Evolutionary conservation across 2,329 filamentous ascomycete genomes (phyloP).

Genomic region (Exophiala viscosa): DNA sequence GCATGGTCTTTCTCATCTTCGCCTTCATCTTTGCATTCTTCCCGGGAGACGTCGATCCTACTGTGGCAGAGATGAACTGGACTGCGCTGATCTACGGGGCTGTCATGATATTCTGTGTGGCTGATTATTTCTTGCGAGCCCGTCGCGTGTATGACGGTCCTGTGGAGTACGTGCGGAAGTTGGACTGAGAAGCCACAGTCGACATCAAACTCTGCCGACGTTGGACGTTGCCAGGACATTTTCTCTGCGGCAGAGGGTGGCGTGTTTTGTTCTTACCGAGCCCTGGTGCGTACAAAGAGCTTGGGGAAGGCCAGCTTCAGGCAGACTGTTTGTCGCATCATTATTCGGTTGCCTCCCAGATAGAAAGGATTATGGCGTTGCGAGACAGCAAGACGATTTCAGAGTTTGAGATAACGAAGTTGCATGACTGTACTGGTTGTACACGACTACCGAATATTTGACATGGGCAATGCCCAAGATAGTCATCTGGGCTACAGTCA

Average conservation of each 20-base stretch:
- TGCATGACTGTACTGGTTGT: no score
- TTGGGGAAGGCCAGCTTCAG: no score
- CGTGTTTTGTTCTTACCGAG: no score
- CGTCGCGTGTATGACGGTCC: constrained; percentile 32
- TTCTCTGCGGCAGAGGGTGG: not conserved
- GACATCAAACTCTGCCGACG: not conserved
- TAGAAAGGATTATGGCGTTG: no score
- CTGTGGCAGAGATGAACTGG: constrained; percentile 32
- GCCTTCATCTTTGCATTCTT: constrained; percentile 32
- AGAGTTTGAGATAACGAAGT: no score
- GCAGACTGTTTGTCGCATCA: no score
- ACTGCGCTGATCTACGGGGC: constrained; percentile 29
- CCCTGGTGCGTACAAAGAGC: no score
- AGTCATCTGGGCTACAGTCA: no score
- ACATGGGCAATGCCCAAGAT: no score
- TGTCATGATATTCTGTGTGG: constrained; percentile 29
- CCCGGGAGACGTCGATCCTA: constrained; percentile 25
- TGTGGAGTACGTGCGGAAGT: constrained; percentile 30
- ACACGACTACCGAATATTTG: no score
- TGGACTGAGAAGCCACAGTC: constrained; percentile 4
- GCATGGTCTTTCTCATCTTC: constrained; percentile 28
- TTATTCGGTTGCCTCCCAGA: no score
- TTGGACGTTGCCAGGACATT: not conserved
- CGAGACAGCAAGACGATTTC: no score
- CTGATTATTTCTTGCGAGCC: constrained; percentile 30